A percentile compares a stretch with the other conserved stretches of the same genome.
Conservation (phyloP, 1,284 basidiomycete genomes). For the Rhodotorula sp. region DNA sequence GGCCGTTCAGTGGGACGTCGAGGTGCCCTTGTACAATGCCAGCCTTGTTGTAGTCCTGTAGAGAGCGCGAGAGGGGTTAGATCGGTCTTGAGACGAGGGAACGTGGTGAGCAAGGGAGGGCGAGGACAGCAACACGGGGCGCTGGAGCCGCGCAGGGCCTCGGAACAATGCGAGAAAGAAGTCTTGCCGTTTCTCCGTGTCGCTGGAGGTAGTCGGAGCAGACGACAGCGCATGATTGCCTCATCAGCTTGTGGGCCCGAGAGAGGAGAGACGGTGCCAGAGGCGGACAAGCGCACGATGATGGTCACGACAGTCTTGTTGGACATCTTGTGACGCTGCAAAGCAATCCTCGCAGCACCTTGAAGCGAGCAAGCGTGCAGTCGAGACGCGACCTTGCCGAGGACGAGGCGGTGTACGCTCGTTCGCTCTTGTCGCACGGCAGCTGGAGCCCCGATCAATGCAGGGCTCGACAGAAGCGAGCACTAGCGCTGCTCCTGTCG, state of each 20-base stretch:
- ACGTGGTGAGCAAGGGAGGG: background rate
- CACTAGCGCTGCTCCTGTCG: too few species aligned
- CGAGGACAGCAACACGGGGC: too few species aligned
- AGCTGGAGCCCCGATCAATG: too few species aligned
- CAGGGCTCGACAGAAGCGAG: too few species aligned
- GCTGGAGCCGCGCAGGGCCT: too few species aligned
- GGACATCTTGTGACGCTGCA: background rate
- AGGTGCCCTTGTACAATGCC: conserved; percentile 44
- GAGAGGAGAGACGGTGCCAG: too few species aligned
- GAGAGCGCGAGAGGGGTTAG: background rate
- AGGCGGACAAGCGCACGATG: conserved; percentile 1
- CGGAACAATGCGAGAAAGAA: background rate
- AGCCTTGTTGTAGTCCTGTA: conserved; percentile 35
- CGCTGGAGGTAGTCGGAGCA: background rate
- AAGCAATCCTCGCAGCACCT: background rate
- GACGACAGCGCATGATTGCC: too few species aligned
- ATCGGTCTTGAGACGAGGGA: background rate
- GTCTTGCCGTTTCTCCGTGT: conserved; percentile 2
- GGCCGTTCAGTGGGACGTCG: conserved; percentile 39
- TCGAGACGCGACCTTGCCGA: background rate
- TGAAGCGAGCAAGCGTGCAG: background rate
- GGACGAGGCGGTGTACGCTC: too few species aligned
- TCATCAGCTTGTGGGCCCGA: background rate
- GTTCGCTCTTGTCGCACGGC: too few species aligned
- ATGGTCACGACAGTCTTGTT: conserved; percentile 10